Percentiles rank a stretch among this genome's conserved stretches.
Conservation (phyloP, 768 basidiomycete genomes). For the Suillus spraguei region DNA sequence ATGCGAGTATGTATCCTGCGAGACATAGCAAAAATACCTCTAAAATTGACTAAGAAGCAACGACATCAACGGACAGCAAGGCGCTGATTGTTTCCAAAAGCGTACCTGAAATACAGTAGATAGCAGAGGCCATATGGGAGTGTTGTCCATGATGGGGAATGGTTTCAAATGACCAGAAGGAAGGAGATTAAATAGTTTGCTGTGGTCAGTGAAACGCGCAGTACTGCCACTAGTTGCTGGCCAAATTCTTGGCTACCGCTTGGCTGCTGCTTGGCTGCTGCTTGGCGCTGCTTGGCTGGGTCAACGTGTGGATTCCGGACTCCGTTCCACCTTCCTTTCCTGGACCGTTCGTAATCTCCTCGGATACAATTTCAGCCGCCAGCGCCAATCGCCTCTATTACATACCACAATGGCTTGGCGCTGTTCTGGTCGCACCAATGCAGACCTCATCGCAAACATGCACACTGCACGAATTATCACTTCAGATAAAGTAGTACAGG, state of each 20-base stretch:
- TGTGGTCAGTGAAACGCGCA: not conserved
- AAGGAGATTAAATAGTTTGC: constrained; percentile 12
- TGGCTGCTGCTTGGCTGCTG: constrained; percentile 1
- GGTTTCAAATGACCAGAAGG: not conserved
- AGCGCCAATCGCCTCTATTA: not conserved
- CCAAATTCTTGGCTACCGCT: not conserved
- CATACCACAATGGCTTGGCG: constrained; percentile 74
- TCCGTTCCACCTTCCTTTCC: not conserved
- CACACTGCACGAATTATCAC: constrained; percentile 51
- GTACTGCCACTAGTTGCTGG: not conserved
- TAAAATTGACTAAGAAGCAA: constrained; percentile 66
- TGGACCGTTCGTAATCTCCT: not conserved
- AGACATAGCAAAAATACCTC: constrained; percentile 88
- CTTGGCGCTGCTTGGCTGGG: no score
- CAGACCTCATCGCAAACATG: constrained; percentile 76
- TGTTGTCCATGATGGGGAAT: not conserved
- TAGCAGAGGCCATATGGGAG: constrained; percentile 20
- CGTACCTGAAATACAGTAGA: constrained; percentile 34
- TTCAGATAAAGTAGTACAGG: constrained; percentile 56
- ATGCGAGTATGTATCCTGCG: constrained; percentile 81
- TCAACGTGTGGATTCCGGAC: not conserved
- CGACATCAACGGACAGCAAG: not conserved
- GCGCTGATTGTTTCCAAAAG: no score
- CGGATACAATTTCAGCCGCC: not conserved
- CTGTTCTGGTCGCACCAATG: constrained; percentile 68